A percentile compares a stretch with the other conserved stretches of the same genome.
phyloP scores from a whole-genome alignment of 2,329 filamentous ascomycete species.

The Talaromyces rugulosus region DNA sequence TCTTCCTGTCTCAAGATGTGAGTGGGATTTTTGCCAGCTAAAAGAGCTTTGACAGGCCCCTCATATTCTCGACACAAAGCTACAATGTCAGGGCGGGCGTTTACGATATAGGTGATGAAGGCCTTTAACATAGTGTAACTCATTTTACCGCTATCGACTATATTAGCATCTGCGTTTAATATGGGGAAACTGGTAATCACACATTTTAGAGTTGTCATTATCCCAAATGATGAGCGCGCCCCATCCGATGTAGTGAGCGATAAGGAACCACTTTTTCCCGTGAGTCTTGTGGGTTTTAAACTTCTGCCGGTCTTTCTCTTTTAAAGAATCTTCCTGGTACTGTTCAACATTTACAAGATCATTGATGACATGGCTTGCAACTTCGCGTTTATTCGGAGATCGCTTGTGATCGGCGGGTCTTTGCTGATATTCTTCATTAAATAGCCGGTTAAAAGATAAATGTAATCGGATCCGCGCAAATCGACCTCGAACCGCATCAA shows the following conservation, averaged over 20 bases:
- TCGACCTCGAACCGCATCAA: neutral
- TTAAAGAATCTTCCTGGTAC: neutral
- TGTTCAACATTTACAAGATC: neutral
- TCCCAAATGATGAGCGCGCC: neutral
- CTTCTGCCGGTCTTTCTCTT: neutral
- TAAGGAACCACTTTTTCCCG: neutral
- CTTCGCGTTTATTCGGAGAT: neutral
- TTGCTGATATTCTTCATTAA: neutral
- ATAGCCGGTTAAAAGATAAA: neutral
- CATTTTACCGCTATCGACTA: neutral
- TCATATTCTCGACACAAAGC: neutral
- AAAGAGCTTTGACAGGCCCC: neutral
- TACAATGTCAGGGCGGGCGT: neutral
- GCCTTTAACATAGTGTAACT: neutral
- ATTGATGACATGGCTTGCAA: neutral
- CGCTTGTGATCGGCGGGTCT: neutral
- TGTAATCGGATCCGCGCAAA: neutral
- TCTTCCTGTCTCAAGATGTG: neutral
- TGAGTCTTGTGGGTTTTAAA: neutral
- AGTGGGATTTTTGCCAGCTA: neutral
- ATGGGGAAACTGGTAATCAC: neutral
- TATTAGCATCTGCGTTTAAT: neutral
- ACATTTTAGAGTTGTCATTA: neutral
- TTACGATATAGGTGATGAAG: neutral
- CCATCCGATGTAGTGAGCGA: neutral